phyloP scores from a whole-genome alignment of 306 rosid genomes.

The Fragaria ananassa region DNA sequence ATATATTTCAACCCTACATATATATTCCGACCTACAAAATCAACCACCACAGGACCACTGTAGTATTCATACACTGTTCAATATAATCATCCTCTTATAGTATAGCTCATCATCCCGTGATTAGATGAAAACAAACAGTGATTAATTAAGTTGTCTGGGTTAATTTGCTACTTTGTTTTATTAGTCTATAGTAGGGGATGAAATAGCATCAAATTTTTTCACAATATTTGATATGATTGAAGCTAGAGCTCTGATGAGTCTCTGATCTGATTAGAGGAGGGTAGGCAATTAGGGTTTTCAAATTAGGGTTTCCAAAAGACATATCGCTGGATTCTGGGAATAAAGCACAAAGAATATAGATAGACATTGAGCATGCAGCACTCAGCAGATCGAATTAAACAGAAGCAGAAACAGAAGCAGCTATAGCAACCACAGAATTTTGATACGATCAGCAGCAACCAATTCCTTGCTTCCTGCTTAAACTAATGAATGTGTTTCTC shows the following conservation, averaged over 20 bases:
- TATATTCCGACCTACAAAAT: not conserved
- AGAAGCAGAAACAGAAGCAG: constrained; percentile 3
- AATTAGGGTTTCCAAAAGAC: not conserved
- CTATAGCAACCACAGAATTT: constrained; percentile 12
- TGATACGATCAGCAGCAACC: not conserved
- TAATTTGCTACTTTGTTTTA: not conserved
- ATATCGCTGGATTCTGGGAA: not conserved
- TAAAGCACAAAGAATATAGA: constrained; percentile 34
- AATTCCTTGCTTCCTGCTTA: constrained; percentile 6
- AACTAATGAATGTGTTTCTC: constrained; percentile 2
- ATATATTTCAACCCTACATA: not conserved
- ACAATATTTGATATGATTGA: not conserved
- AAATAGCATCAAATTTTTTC: not conserved
- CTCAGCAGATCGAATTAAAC: not conserved
- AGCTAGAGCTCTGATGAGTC: not conserved
- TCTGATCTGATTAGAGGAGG: not conserved
- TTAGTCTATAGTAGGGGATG: not conserved
- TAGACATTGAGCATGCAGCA: constrained; percentile 36
- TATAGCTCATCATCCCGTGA: not conserved
- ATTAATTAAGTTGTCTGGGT: not conserved
- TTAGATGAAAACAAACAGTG: not conserved
- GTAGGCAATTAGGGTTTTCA: not conserved
- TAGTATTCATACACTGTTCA: not conserved
- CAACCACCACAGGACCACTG: not conserved
- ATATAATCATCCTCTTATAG: not conserved